Evolutionary conservation across 139 green algal species (phyloP).

Genomic region (Picochlorum sp.): DNA sequence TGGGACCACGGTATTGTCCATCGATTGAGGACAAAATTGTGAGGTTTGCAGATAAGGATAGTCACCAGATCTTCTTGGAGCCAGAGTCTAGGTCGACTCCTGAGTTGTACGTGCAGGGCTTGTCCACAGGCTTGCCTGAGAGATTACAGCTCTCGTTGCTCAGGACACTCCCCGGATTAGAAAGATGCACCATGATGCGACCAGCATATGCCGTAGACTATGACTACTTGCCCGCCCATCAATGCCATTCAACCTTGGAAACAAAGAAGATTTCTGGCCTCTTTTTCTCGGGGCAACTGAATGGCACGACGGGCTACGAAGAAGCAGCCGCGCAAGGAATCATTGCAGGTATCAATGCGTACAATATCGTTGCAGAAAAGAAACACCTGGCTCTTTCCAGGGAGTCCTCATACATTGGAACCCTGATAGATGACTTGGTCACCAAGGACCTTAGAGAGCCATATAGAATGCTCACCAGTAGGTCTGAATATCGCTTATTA

Average conservation of each 20-base stretch:
- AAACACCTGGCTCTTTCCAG: conserved; percentile 51
- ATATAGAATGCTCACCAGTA: conserved; percentile 91
- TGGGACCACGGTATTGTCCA: conserved; percentile 91
- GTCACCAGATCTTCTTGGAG: conserved; percentile 94
- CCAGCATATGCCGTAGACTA: conserved; percentile 98
- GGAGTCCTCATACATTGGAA: conserved; percentile 84
- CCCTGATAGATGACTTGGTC: conserved; percentile 92
- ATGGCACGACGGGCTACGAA: conserved; percentile 96
- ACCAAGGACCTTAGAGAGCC: conserved; percentile 94
- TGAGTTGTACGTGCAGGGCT: conserved; percentile 91
- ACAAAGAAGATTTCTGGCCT: conserved; percentile 83
- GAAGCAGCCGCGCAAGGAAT: conserved; percentile 89
- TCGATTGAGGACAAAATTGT: conserved; percentile 99
- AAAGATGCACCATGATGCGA: conserved; percentile 76
- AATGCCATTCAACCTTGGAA: conserved; percentile 83
- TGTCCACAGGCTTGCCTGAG: conserved; percentile 89
- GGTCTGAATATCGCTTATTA: conserved; percentile 89
- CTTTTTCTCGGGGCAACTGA: conserved; percentile 96
- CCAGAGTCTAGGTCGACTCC: conserved; percentile 85
- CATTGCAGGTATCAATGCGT: conserved; percentile 87
- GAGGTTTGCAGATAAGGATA: conserved; percentile 87
- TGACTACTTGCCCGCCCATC: conserved; percentile 93
- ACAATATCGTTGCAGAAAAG: conserved; percentile 42
- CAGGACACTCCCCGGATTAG: conserved; percentile 83
- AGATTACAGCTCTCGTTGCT: conserved; percentile 88